Percentiles rank a stretch among this genome's conserved stretches.
phyloP scores from a whole-genome alignment of 768 basidiomycete species.

The Lactarius psammicola region DNA sequence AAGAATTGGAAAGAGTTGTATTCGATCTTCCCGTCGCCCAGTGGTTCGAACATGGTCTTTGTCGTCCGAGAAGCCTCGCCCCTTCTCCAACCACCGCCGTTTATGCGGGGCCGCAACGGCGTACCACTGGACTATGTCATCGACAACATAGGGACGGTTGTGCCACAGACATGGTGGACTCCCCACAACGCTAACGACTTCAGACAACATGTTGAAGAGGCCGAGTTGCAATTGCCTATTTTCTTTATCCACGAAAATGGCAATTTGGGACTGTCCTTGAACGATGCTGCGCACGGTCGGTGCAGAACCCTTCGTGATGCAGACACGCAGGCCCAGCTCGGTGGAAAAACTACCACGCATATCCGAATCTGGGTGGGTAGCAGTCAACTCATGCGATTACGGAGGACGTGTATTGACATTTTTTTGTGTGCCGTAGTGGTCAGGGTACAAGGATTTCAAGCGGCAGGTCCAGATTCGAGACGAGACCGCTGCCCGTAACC shows the following conservation, averaged over 20 bases:
- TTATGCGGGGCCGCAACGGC: not conserved
- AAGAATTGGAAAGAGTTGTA: not conserved
- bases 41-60: conserved; percentile 1
- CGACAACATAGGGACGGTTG: conserved; percentile 10
- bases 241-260: conserved; percentile 20
- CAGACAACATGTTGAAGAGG: conserved; percentile 14
- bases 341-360: conserved; percentile 15
- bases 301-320: conserved; percentile 8
- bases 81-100: not conserved
- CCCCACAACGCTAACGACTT: conserved; percentile 12
- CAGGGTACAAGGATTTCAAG: conserved; percentile 13
- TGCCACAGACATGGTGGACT: conserved; percentile 18
- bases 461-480: conserved; percentile 22
- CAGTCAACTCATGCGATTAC: not conserved
- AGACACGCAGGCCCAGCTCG: not conserved
- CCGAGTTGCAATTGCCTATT: conserved; percentile 20
- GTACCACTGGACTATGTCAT: conserved; percentile 2
- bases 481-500: conserved; percentile 11
- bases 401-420: conserved; percentile 2
- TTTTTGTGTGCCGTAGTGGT: conserved; percentile 14
- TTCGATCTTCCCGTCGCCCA: not conserved
- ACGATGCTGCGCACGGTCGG: conserved; percentile 12
- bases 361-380: conserved; percentile 21
- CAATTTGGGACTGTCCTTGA: conserved; percentile 12
- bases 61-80: not conserved